Percentiles rank a stretch among this genome's conserved stretches.
These are phyloP conservation scores for Cyberlindnera meyerae DNA, from an alignment of 805 yeast genomes.

Conservation along the genomic window DNA sequence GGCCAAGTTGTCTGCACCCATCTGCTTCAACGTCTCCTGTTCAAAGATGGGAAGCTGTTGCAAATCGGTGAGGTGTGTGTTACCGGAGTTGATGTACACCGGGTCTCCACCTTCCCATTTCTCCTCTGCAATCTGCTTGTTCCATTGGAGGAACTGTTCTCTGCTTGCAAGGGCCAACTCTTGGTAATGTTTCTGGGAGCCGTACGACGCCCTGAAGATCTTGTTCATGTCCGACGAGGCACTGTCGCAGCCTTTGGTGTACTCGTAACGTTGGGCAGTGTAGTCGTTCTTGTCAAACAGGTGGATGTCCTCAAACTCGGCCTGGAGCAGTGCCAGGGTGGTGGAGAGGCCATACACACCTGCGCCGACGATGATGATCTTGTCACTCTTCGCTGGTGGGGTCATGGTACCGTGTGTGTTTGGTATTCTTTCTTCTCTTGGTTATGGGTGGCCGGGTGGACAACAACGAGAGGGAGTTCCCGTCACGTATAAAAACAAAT, in stretches of 20 bases:
- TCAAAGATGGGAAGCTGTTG: constrained; percentile 23
- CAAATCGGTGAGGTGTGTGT: constrained; percentile 23
- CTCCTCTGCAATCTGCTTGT: constrained; percentile 21
- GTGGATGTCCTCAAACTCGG: constrained; percentile 33
- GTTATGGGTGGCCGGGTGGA: too few species aligned
- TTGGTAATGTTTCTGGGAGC: constrained; percentile 32
- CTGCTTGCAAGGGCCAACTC: constrained; percentile 20
- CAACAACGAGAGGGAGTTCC: too few species aligned
- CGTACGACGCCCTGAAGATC: constrained; percentile 35
- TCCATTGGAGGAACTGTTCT: constrained; percentile 23
- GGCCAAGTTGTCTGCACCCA: constrained; percentile 14
- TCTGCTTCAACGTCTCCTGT: constrained; percentile 15
- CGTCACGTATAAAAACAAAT: too few species aligned
- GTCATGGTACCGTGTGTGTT: too few species aligned
- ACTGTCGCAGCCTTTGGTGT: constrained; percentile 35
- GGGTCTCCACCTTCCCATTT: constrained; percentile 24
- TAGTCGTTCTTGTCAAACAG: constrained; percentile 35
- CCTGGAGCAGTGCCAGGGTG: constrained; percentile 37
- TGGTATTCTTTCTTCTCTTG: too few species aligned
- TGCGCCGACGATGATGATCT: constrained; percentile 44
- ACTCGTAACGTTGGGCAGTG: constrained; percentile 24
- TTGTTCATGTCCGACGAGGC: constrained; percentile 39
- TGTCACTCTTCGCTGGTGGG: constrained; percentile 8
- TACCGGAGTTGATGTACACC: constrained; percentile 24
- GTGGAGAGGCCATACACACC: constrained; percentile 52